Evolutionary conservation across 2,329 filamentous ascomycete species (phyloP).

Genomic region (Hortaea sp.): DNA sequence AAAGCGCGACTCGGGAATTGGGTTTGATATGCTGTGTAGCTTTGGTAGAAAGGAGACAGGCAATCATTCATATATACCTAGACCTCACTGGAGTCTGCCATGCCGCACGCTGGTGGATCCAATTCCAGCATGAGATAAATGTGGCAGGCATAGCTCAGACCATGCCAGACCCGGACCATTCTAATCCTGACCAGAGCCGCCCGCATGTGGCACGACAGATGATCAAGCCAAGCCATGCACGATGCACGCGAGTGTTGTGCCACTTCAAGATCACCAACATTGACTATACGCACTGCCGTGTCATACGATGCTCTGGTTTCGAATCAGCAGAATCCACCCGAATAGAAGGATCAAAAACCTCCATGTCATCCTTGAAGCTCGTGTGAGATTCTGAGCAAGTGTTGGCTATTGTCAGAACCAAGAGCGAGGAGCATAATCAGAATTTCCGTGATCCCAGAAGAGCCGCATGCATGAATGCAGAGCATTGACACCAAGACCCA

Average conservation of each 20-base stretch:
- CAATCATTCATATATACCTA: neutral
- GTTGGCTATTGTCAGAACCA: neutral
- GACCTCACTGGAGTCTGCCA: neutral
- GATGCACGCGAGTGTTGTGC: neutral
- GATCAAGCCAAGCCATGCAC: neutral
- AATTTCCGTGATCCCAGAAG: neutral
- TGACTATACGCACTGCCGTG: neutral
- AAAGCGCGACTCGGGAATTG: neutral
- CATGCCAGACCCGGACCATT: neutral
- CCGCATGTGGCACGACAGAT: too few relatives aligned
- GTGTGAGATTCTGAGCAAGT: neutral
- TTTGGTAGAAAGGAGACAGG: neutral
- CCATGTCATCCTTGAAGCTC: neutral
- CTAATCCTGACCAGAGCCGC: neutral
- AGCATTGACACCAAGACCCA: neutral
- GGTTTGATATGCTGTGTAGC: neutral
- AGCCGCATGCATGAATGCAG: neutral
- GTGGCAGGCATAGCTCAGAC: neutral
- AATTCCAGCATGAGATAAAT: neutral
- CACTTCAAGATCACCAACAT: neutral
- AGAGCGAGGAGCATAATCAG: neutral
- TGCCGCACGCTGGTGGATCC: neutral
- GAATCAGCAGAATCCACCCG: neutral
- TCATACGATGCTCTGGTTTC: neutral
- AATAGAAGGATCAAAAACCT: too few relatives aligned